Evolutionary conservation across 2,329 filamentous ascomycete genomes (phyloP), one percentile per base, ranked within the genome.

Genomic region (Chaetomiaceae sp.): DNA sequence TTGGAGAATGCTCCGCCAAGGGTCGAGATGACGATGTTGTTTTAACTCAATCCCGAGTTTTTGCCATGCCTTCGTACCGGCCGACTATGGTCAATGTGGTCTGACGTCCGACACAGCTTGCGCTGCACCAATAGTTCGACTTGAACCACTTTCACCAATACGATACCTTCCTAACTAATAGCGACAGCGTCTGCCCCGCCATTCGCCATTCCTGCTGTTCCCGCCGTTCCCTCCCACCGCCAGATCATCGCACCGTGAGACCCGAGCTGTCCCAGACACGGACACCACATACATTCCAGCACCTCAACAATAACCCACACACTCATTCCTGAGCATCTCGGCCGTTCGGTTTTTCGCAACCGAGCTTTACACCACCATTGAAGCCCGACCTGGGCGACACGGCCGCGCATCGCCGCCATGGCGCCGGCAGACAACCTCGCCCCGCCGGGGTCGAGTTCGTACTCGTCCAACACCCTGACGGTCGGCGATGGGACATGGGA

Each of bases 401-500:
- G 44, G 49, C 47, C 49, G 49, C 41, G 25, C 47, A 55, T 47
- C 72, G 76, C 75, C 75, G 66, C 64, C 66, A 83, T 83, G 80
- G 79, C 79, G 73, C 75, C 79, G 72, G 69, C 75, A 65, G 73
- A 79, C 63, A 51, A 38, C 35, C 75, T 87, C 62, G 85, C 85
- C 58, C 77, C 85, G 58, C 78, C 87, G 44, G 87, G 87, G 64
- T 82, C 82, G 68, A 85, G 82, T 65, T 81, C 76, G 58, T 92
- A 92, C 70, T 76, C 78, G 60, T 89, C 86, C 45, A 76, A 83
- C 63, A 87, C 83, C n/a, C 74, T 91, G 76, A 76, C 74, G 49
- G 87, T 92, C 14, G 87, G 87, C 56, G 88, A 92, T 65, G 88
- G 88, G 19, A 92, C 88, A 30, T 93, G 88, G 87, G 85, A 91